Evolutionary conservation across 1,284 basidiomycete genomes (phyloP).

Genomic region (Marasmius oreades): DNA sequence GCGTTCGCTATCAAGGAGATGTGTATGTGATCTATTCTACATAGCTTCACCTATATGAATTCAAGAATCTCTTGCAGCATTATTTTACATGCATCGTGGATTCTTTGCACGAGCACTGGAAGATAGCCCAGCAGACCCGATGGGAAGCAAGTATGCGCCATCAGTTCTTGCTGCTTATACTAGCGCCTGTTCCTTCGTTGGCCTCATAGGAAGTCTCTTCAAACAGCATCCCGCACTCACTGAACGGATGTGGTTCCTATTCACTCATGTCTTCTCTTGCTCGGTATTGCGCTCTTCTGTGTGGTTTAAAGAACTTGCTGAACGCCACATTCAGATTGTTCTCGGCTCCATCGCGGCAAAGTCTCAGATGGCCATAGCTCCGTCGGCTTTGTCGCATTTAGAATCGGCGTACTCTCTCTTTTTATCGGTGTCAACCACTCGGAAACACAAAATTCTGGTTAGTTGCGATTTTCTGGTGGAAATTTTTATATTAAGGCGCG

Average conservation of each 20-base stretch:
- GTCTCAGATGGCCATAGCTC: constrained; percentile 55
- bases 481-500: constrained; percentile 3
- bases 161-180: constrained; percentile 65
- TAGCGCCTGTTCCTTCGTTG: constrained; percentile 66
- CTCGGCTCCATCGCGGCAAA: constrained; percentile 65
- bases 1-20: constrained; percentile 65
- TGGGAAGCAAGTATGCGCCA: constrained; percentile 65
- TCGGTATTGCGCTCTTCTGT: constrained; percentile 40
- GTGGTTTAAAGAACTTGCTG: background rate
- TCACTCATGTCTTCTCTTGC: constrained; percentile 71
- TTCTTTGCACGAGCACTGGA: constrained; percentile 69
- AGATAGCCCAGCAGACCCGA: constrained; percentile 56
- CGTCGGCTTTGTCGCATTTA: constrained; percentile 58
- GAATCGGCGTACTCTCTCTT: constrained; percentile 61
- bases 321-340: constrained; percentile 46
- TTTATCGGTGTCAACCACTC: constrained; percentile 44
- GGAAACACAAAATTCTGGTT: constrained; percentile 58
- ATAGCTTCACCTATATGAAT: background rate
- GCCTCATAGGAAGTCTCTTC: constrained; percentile 57
- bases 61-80: constrained; percentile 31
- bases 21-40: constrained; percentile 30
- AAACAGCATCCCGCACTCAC: constrained; percentile 60
- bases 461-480: constrained; percentile 20
- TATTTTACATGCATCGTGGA: constrained; percentile 71
- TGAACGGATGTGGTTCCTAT: constrained; percentile 70